A percentile compares a stretch with the other conserved stretches of the same genome.
Evolutionary conservation across 805 yeast species (phyloP).

Genomic region (Candida berthetii): DNA sequence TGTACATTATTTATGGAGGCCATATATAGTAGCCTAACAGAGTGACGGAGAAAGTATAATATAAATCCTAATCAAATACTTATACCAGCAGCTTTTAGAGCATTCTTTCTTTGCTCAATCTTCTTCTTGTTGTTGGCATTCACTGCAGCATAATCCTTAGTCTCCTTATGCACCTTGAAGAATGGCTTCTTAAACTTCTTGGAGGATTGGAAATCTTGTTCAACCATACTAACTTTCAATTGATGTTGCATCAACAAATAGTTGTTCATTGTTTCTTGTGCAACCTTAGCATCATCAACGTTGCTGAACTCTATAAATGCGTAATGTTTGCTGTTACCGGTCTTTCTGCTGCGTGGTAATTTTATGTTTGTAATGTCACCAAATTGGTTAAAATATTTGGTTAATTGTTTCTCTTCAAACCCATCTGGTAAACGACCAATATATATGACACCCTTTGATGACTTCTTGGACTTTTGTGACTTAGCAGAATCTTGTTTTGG

Average conservation of each 20-base stretch:
- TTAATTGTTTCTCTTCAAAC: conserved; percentile 73
- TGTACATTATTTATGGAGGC: too few relatives aligned
- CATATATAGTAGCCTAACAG: too few relatives aligned
- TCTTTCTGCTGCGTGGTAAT: conserved; percentile 81
- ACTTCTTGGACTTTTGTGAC: conserved; percentile 17
- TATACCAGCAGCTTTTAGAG: conserved; percentile 29
- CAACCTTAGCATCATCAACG: conserved; percentile 74
- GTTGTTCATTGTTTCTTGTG: conserved; percentile 94
- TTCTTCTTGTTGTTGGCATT: conserved; percentile 24
- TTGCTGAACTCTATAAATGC: conserved; percentile 83
- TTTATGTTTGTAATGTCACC: conserved; percentile 78
- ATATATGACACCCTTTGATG: conserved; percentile 66
- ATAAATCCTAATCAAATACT: conserved; percentile 19
- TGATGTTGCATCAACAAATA: conserved; percentile 85
- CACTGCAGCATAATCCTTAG: conserved; percentile 23
- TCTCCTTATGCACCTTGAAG: conserved; percentile 22
- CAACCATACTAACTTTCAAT: conserved; percentile 59
- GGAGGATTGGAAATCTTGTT: conserved; percentile 36
- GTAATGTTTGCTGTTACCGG: conserved; percentile 88
- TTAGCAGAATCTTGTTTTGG: conserved; percentile 14
- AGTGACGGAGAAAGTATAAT: too few relatives aligned
- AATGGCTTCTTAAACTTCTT: conserved; percentile 28
- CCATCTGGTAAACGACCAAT: conserved; percentile 92
- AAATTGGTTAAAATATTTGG: conserved; percentile 82
- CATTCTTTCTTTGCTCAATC: conserved; percentile 25